Evolutionary conservation across 1,139 yeast genomes (phyloP).

Genomic region (Nadsonia starkeyi-henricii): DNA sequence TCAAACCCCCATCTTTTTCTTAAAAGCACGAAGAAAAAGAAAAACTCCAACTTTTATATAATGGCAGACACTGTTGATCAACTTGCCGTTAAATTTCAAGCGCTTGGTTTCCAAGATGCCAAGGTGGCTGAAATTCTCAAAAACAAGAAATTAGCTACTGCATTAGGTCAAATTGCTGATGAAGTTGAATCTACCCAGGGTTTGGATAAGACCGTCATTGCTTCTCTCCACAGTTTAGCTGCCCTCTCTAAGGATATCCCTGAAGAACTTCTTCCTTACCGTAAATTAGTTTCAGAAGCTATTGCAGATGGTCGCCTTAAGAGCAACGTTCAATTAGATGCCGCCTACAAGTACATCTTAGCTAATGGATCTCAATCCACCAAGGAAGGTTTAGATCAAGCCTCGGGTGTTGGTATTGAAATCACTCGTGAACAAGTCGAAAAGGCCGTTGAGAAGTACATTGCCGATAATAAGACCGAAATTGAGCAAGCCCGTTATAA

Average conservation of each 20-base stretch:
- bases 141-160: conserved; percentile 68
- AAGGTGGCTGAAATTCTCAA: conserved; percentile 48
- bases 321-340: conserved; percentile 60
- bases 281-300: conserved; percentile 42
- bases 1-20: too few species aligned
- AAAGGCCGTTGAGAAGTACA: conserved; percentile 41
- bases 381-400: conserved; percentile 36
- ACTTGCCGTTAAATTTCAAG: conserved; percentile 28
- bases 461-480: conserved; percentile 42
- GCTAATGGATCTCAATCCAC: conserved; percentile 30
- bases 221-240: conserved; percentile 67
- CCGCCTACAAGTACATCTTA: conserved; percentile 60
- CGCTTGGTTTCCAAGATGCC: conserved; percentile 40
- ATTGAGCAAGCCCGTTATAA: conserved; percentile 64
- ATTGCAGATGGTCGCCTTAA: conserved; percentile 51
- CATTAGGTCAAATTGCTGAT: conserved; percentile 46
- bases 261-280: conserved; percentile 21
- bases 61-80: too few species aligned
- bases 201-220: conserved; percentile 38
- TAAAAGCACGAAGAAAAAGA: too few species aligned
- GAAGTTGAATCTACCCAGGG: conserved; percentile 26
- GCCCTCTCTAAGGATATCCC: conserved; percentile 24
- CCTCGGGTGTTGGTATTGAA: conserved; percentile 72
- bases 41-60: too few species aligned
- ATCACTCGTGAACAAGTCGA: conserved; percentile 54